Evolutionary conservation across 257 asterid species (phyloP).

Genomic region (Scutellaria minor): DNA sequence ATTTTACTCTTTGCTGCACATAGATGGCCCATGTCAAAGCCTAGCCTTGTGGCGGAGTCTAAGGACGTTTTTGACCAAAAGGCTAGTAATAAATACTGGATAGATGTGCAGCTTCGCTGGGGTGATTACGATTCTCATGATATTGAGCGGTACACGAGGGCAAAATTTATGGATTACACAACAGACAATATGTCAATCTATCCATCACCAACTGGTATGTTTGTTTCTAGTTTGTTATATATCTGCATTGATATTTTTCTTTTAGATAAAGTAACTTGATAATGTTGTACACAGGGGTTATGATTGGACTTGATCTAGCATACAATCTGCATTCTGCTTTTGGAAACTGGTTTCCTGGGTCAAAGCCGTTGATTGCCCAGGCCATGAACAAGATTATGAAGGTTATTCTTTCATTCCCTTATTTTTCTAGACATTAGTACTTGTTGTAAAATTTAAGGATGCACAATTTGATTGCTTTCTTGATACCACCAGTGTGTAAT

Average conservation of each 20-base stretch:
- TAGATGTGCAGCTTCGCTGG: constrained; percentile 99
- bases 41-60: constrained; percentile 97
- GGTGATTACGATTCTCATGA: constrained; percentile 99
- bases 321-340: constrained; percentile 97
- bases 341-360: constrained; percentile 99
- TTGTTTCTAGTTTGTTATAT: constrained; percentile 17
- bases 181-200: constrained; percentile 98
- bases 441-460: background rate
- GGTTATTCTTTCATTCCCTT: constrained; percentile 44
- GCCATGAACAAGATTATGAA: constrained; percentile 99
- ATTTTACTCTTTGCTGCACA: constrained; percentile 97
- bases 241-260: background rate
- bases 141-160: constrained; percentile 93
- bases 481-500: constrained; percentile 1
- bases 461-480: background rate
- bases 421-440: background rate
- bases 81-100: constrained; percentile 98
- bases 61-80: constrained; percentile 99
- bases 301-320: constrained; percentile 98
- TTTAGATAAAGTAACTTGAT: background rate
- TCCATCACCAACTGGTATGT: constrained; percentile 95
- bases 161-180: constrained; percentile 97
- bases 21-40: constrained; percentile 99
- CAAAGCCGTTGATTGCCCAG: constrained; percentile 96
- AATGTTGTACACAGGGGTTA: constrained; percentile 67